Evolutionary conservation across 371 early-diverging fungal species (phyloP).

Genomic region (Circinella umbellata): DNA sequence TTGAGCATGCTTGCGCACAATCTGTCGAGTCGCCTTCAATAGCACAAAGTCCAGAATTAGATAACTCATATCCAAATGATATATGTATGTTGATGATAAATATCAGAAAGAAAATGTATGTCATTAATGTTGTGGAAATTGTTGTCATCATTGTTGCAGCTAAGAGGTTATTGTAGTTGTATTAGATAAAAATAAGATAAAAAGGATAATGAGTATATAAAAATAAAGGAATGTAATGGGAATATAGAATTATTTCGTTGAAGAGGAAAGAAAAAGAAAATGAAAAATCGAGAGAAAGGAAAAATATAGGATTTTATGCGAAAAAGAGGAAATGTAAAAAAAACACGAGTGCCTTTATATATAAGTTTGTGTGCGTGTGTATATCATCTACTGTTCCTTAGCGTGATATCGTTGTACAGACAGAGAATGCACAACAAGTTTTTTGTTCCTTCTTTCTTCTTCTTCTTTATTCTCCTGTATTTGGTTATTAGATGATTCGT

Average conservation of each 20-base stretch:
- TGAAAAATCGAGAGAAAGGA: conserved; percentile 4
- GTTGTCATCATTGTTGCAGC: not conserved
- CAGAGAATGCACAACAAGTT: too few relatives aligned
- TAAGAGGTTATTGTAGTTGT: too few relatives aligned
- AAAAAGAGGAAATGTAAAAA: conserved; percentile 2
- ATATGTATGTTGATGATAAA: not conserved
- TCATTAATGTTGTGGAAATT: not conserved
- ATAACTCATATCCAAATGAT: conserved; percentile 9
- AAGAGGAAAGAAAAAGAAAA: conserved; percentile 2
- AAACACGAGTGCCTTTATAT: too few relatives aligned
- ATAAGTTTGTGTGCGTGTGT: too few relatives aligned
- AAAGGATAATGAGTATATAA: too few relatives aligned
- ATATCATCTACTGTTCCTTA: too few relatives aligned
- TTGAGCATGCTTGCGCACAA: conserved; percentile 14
- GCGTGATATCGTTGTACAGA: too few relatives aligned
- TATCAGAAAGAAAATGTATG: not conserved
- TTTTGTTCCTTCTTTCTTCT: too few relatives aligned
- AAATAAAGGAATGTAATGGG: too few relatives aligned
- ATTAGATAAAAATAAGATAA: too few relatives aligned
- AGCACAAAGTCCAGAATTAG: conserved; percentile 10
- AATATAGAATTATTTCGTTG: not conserved
- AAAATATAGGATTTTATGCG: not conserved
- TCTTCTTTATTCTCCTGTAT: too few relatives aligned
- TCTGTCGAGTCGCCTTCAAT: conserved; percentile 20
- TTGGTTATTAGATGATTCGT: too few relatives aligned